Conservation (phyloP, 176 grass and related monocot species). For the Oryza brachyantha region DNA sequence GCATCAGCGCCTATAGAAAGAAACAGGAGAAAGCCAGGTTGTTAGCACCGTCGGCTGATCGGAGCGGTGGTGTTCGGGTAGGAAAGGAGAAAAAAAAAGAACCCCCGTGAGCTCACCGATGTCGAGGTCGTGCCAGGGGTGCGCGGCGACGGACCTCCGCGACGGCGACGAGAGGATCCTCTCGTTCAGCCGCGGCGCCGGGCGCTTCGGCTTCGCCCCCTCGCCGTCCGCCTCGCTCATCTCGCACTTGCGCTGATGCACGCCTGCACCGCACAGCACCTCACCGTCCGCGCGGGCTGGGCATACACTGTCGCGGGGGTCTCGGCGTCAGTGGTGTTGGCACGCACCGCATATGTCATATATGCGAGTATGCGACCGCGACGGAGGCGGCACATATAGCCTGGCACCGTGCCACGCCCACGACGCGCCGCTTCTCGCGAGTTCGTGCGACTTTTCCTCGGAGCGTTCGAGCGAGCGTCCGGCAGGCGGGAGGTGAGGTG, state of each 20-base stretch:
- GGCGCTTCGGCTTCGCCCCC: constrained; percentile 16
- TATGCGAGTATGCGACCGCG: no score
- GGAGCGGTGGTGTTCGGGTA: background rate
- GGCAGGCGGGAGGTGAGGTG: no score
- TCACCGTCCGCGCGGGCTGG: no score
- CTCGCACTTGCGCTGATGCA: background rate
- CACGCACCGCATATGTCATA: no score
- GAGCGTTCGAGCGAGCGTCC: no score
- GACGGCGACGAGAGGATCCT: constrained; percentile 84
- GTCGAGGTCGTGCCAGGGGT: constrained; percentile 87
- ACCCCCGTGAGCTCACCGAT: background rate
- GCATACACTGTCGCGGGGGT: no score
- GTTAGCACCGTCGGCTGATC: background rate
- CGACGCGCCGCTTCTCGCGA: constrained; percentile 14
- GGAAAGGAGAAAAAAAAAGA: no score
- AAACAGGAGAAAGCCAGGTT: background rate
- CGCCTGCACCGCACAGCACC: no score
- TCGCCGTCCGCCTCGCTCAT: constrained; percentile 15
- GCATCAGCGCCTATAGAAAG: constrained; percentile 49
- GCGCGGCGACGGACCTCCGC: constrained; percentile 84
- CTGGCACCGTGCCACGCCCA: no score
- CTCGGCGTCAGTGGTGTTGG: no score
- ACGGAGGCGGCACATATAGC: background rate
- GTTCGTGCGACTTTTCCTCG: background rate
- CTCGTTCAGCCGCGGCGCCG: constrained; percentile 72